phyloP scores from a whole-genome alignment of 1,284 basidiomycete species.

The Coriolopsis trogii region DNA sequence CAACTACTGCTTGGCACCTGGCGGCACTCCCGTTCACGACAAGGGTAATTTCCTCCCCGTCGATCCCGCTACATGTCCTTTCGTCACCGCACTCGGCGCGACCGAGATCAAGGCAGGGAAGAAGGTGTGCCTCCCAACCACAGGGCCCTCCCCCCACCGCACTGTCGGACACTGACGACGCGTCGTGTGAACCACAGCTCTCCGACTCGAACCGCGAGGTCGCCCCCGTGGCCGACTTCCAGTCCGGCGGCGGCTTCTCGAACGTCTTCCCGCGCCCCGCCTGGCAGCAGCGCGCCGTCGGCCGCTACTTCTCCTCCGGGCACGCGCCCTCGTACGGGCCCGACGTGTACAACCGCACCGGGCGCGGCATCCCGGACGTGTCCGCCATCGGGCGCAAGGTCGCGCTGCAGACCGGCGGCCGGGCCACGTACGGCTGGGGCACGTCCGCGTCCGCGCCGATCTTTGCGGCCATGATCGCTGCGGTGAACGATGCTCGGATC shows the following conservation, averaged over 20 bases:
- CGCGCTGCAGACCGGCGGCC: slow-evolving; percentile 33
- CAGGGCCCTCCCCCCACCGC: background rate
- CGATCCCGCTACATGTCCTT: slow-evolving; percentile 28
- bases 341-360: slow-evolving; percentile 20
- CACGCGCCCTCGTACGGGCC: slow-evolving; percentile 12
- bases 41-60: slow-evolving; percentile 29
- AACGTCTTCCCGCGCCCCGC: slow-evolving; percentile 22
- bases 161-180: background rate
- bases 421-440: slow-evolving; percentile 23
- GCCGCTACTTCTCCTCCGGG: slow-evolving; percentile 13
- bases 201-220: slow-evolving; percentile 18
- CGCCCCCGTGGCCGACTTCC: slow-evolving; percentile 18
- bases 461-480: slow-evolving; percentile 52
- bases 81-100: slow-evolving; percentile 26
- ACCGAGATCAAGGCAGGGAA: slow-evolving; percentile 24
- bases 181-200: no score
- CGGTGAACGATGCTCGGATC: slow-evolving; percentile 64
- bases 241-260: slow-evolving; percentile 25
- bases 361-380: slow-evolving; percentile 24
- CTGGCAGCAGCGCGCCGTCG: slow-evolving; percentile 21
- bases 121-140: slow-evolving; percentile 7
- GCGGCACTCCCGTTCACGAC: slow-evolving; percentile 32
- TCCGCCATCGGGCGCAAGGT: slow-evolving; percentile 39
- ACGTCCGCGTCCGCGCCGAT: no score
- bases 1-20: slow-evolving; percentile 31